phyloP scores from a whole-genome alignment of 1,284 basidiomycete genomes.

The Bjerkandera adusta region DNA sequence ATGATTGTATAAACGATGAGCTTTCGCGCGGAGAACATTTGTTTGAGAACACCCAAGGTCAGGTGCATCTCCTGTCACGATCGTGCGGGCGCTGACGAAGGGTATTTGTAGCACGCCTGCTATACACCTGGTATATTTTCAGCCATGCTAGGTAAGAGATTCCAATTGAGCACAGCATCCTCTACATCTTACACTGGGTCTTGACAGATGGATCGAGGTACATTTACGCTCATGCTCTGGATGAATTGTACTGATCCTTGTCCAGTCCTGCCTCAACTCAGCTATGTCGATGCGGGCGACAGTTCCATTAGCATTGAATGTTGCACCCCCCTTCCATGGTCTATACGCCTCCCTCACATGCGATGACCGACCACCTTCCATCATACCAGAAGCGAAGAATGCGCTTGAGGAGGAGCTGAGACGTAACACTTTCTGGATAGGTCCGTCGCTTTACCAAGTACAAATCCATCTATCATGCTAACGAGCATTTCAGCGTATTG shows the following conservation, averaged over 20 bases:
- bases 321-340: slow-evolving; percentile 60
- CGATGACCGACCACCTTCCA: slow-evolving; percentile 34
- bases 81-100: background rate
- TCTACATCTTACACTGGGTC: background rate
- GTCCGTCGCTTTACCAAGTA: background rate
- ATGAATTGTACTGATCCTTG: slow-evolving; percentile 1
- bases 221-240: slow-evolving; percentile 11
- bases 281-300: slow-evolving; percentile 52
- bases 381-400: slow-evolving; percentile 51
- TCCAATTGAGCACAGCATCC: background rate
- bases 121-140: slow-evolving; percentile 17
- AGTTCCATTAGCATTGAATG: slow-evolving; percentile 62
- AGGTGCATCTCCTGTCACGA: background rate
- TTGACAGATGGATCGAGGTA: slow-evolving; percentile 63
- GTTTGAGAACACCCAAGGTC: slow-evolving; percentile 61
- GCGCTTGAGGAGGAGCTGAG: slow-evolving; percentile 63
- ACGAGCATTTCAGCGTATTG: slow-evolving; percentile 10
- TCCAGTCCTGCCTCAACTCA: slow-evolving; percentile 54
- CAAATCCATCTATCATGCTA: background rate
- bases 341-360: slow-evolving; percentile 48
- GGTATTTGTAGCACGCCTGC: slow-evolving; percentile 7
- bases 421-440: slow-evolving; percentile 59
- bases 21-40: slow-evolving; percentile 49
- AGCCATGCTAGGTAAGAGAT: slow-evolving; percentile 13
- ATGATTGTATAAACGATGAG: slow-evolving; percentile 44